Evolutionary conservation across 192 early-diverging fungal genomes (phyloP).

Genomic region (Coemansia sp.): DNA sequence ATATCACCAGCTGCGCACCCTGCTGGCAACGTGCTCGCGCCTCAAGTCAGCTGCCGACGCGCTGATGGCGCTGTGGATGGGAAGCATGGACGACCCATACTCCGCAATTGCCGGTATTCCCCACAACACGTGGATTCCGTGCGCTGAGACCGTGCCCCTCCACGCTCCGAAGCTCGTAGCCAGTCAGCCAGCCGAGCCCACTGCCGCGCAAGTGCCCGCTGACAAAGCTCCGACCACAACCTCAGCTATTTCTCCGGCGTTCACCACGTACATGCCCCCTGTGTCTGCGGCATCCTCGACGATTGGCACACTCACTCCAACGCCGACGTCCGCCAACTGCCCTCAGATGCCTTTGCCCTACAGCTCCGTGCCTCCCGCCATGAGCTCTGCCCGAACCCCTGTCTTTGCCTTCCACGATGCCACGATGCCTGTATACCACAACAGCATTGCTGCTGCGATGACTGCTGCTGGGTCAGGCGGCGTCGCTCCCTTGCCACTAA

Average conservation of each 20-base stretch:
- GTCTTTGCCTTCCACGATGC: slow-evolving; percentile 29
- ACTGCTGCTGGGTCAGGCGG: slow-evolving; percentile 9
- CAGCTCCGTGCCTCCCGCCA: slow-evolving; percentile 9
- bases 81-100: slow-evolving; percentile 52
- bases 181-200: not conserved
- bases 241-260: not conserved
- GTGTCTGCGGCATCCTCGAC: slow-evolving; percentile 37
- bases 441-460: slow-evolving; percentile 21
- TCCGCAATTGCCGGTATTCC: slow-evolving; percentile 26
- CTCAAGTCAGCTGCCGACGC: slow-evolving; percentile 45
- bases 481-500: slow-evolving; percentile 20
- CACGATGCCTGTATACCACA: slow-evolving; percentile 7
- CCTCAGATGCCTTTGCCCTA: slow-evolving; percentile 2
- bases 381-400: slow-evolving; percentile 18
- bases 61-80: slow-evolving; percentile 48
- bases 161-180: slow-evolving; percentile 16
- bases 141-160: slow-evolving; percentile 23
- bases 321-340: slow-evolving; percentile 26
- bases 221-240: not conserved
- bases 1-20: slow-evolving; percentile 44
- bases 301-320: slow-evolving; percentile 42
- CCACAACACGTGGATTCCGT: slow-evolving; percentile 40
- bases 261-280: slow-evolving; percentile 27
- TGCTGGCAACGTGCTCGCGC: slow-evolving; percentile 47
- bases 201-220: not conserved